Conservation (phyloP, 495 filamentous ascomycete genomes). For the Neurospora sp. region DNA sequence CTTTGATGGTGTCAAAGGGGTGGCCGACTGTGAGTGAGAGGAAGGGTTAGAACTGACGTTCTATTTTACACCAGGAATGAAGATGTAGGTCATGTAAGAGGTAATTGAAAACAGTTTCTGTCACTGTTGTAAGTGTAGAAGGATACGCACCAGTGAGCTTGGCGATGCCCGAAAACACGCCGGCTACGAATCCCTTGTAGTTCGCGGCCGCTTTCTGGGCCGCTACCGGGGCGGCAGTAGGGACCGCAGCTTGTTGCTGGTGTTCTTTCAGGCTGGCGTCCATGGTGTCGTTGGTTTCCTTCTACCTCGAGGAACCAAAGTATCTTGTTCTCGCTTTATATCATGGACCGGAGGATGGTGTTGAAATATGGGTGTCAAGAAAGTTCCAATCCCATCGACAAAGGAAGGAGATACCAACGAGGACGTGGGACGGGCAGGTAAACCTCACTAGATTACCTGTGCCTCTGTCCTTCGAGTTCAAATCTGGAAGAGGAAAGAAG, state of each 20-base stretch:
- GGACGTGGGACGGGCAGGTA: not conserved
- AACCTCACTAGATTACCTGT: not conserved
- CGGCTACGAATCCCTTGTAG: slow-evolving; percentile 92
- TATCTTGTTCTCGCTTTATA: not conserved
- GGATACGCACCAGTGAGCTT: slow-evolving; percentile 65
- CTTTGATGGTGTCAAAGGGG: slow-evolving; percentile 91
- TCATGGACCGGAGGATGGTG: not conserved
- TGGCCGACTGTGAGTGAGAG: slow-evolving; percentile 30
- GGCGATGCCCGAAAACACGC: slow-evolving; percentile 84
- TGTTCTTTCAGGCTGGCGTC: slow-evolving; percentile 2
- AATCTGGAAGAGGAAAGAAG: not conserved
- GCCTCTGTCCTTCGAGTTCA: not conserved
- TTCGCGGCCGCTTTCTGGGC: slow-evolving; percentile 21
- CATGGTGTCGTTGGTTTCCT: slow-evolving; percentile 6
- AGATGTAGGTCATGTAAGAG: not conserved
- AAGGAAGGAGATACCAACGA: not conserved
- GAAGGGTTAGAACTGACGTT: not conserved
- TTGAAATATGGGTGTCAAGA: not conserved
- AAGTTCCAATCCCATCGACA: not conserved
- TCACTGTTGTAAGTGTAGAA: not conserved
- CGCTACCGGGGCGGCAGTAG: slow-evolving; percentile 2
- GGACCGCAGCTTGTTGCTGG: slow-evolving; percentile 1
- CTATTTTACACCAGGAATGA: not conserved
- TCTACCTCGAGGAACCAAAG: not conserved
- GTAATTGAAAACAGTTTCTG: not conserved